phyloP scores from a whole-genome alignment of 2,329 filamentous ascomycete genomes.

The Botrytis sinoallii region DNA sequence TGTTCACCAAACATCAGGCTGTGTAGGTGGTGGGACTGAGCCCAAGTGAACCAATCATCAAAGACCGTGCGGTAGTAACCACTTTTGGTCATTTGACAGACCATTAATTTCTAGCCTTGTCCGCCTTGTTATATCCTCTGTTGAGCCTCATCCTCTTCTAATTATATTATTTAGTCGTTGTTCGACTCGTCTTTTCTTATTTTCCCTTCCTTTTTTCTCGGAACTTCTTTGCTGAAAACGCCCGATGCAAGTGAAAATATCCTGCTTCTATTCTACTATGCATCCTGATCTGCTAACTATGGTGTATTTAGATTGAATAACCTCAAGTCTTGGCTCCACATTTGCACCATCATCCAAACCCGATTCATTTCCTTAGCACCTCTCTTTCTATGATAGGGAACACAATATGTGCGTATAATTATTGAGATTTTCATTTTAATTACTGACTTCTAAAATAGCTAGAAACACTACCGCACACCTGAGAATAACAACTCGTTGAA shows the following conservation, averaged over 20 bases:
- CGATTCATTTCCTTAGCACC: background rate
- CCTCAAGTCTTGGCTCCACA: background rate
- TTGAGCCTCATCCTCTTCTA: background rate
- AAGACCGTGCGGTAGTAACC: background rate
- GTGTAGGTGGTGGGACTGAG: background rate
- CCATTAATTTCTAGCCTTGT: background rate
- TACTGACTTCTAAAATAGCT: too few relatives aligned
- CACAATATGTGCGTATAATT: too few relatives aligned
- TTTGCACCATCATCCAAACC: background rate
- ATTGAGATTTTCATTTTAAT: too few relatives aligned
- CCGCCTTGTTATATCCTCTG: background rate
- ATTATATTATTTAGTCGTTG: background rate
- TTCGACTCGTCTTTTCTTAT: background rate
- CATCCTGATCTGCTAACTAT: background rate
- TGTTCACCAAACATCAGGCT: background rate
- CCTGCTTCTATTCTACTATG: background rate
- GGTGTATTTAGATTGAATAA: background rate
- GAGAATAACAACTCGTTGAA: too few relatives aligned
- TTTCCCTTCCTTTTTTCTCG: background rate
- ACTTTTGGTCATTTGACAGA: background rate
- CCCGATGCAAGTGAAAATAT: background rate
- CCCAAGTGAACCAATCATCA: background rate
- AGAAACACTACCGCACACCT: too few relatives aligned
- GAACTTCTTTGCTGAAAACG: background rate
- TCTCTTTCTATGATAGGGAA: too few relatives aligned